A percentile compares a stretch with the other conserved stretches of the same genome.
phyloP scores from a whole-genome alignment of 352 stramenopile species.

The Sclerospora graminicola region DNA sequence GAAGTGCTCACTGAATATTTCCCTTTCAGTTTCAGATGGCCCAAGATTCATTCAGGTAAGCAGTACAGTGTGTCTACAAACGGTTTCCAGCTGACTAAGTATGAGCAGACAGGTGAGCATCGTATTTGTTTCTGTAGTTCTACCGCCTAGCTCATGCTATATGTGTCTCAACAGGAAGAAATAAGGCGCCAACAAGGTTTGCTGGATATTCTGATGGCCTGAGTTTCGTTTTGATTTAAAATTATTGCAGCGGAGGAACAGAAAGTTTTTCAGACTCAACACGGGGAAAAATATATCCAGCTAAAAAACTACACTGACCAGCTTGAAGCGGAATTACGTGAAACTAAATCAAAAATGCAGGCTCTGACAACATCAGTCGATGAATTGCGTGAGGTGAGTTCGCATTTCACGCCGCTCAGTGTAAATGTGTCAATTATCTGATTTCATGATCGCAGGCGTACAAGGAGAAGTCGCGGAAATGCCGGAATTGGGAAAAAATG shows the following conservation, averaged over 20 bases:
- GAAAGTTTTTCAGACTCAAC: conserved; percentile 66
- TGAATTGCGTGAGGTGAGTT: conserved; percentile 56
- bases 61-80: neutral
- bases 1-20: conserved; percentile 6
- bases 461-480: conserved; percentile 82
- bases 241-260: conserved; percentile 54
- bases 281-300: conserved; percentile 82
- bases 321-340: conserved; percentile 66
- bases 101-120: conserved; percentile 37
- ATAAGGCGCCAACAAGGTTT: conserved; percentile 64
- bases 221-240: neutral
- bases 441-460: conserved; percentile 37
- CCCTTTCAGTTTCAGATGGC: conserved; percentile 62
- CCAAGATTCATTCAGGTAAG: conserved; percentile 71
- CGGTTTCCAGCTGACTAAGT: neutral
- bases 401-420: neutral
- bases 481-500: conserved; percentile 85
- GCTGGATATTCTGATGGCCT: neutral
- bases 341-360: conserved; percentile 78
- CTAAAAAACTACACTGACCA: conserved; percentile 82
- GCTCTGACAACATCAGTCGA: conserved; percentile 60
- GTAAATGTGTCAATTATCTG: neutral
- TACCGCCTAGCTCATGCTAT: neutral
- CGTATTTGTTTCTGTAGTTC: neutral
- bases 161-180: conserved; percentile 35